These are phyloP conservation scores for Gracilaria domingensis DNA, from an alignment of 23 red algal genomes.

Conservation along the genomic window DNA sequence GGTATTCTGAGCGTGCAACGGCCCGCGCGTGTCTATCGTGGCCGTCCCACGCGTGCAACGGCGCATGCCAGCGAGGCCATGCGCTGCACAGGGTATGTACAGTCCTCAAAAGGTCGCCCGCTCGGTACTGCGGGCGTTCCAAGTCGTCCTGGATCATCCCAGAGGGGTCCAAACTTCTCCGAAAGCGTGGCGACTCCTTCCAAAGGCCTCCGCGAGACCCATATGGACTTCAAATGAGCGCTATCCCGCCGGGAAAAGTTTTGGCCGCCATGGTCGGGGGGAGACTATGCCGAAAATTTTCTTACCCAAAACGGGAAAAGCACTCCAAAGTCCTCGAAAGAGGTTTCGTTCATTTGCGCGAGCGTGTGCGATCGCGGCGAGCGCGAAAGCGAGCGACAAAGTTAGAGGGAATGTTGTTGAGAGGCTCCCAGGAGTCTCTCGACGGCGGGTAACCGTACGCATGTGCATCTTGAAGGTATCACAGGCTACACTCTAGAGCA, in stretches of 20 bases:
- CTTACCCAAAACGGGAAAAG: background rate
- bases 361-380: background rate
- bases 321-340: background rate
- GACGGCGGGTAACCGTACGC: background rate
- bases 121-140: too few relatives aligned
- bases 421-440: background rate
- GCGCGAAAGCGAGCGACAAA: background rate
- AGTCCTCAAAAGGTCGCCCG: too few relatives aligned
- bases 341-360: too few relatives aligned
- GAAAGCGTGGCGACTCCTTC: background rate
- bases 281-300: conserved; percentile 8
- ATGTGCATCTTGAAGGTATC: too few relatives aligned
- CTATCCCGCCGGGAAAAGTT: background rate
- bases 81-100: background rate
- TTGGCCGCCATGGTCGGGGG: background rate
- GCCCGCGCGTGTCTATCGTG: too few relatives aligned
- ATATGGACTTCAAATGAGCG: background rate
- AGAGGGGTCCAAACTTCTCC: too few relatives aligned
- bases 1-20: too few relatives aligned
- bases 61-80: too few relatives aligned
- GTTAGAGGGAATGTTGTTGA: background rate
- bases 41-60: too few relatives aligned
- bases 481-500: too few relatives aligned
- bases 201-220: background rate
- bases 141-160: too few relatives aligned